A percentile compares a stretch with the other conserved stretches of the same genome.
These are phyloP conservation scores for Penicillium sp. DNA, from an alignment of 2,329 filamentous ascomycete genomes.

Conservation along the genomic window DNA sequence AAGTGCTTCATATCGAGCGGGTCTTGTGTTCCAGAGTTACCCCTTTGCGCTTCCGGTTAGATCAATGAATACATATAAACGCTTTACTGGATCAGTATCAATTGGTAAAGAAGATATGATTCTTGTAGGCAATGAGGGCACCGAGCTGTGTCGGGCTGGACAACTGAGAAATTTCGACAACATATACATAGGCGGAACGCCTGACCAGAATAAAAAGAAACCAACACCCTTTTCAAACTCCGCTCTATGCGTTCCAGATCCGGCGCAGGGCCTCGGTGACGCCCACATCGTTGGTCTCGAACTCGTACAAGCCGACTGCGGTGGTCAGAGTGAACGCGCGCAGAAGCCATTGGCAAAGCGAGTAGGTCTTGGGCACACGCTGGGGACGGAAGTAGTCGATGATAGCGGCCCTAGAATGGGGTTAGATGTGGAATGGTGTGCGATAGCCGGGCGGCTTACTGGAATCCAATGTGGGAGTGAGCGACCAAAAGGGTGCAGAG, in stretches of 20 bases:
- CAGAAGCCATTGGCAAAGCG: slow-evolving; percentile 71
- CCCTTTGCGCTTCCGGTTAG: slow-evolving; percentile 8
- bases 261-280: slow-evolving; percentile 84
- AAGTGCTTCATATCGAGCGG: neutral
- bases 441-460: slow-evolving; percentile 51
- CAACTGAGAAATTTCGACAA: slow-evolving; percentile 24
- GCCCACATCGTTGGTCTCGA: slow-evolving; percentile 97
- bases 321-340: slow-evolving; percentile 76
- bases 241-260: slow-evolving; percentile 72
- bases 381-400: slow-evolving; percentile 84
- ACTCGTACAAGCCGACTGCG: slow-evolving; percentile 90
- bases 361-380: slow-evolving; percentile 66
- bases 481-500: slow-evolving; percentile 80
- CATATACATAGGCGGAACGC: slow-evolving; percentile 38
- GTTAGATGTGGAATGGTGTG: neutral
- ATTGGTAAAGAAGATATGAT: slow-evolving; percentile 14
- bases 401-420: slow-evolving; percentile 60
- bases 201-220: slow-evolving; percentile 29
- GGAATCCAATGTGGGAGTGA: slow-evolving; percentile 94
- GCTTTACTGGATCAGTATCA: neutral
- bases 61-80: slow-evolving; percentile 3
- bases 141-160: slow-evolving; percentile 17
- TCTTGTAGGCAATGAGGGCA: slow-evolving; percentile 15
- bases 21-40: neutral
- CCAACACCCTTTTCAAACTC: slow-evolving; percentile 25